Base-by-base conservation (phyloP, 352 stramenopile genomes). In the Globisporangium echinulatum region DNA sequence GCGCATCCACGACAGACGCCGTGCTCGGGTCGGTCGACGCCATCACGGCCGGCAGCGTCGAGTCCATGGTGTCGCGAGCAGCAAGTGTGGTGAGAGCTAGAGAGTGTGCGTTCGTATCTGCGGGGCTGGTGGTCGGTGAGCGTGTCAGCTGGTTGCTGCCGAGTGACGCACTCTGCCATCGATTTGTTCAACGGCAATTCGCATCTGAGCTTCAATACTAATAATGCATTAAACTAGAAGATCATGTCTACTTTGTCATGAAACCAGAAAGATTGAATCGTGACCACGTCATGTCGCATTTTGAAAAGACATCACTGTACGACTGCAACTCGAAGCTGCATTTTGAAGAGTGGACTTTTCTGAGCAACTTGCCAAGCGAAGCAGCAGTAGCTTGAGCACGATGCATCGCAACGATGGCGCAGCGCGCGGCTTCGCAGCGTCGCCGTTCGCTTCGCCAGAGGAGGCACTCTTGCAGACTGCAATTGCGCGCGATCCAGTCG, bases 11-110 rank as follows among this genome's bases (percentile, higher is more conserved):
- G 8, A 17, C 19, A 11, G 17, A 15, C 9, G 37, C 43, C 8
- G 52, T 46, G 25, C 39, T 40, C 19, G 59, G 15, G 10, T 47
- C 59, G 13, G 49, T 19, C 40, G 59, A 53, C 37, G 47, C 52
- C 33, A 56, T 49, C 15, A 51, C 59, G n/a, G 53, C 47, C n/a
- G 60, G 60, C 8, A 66, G 60, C 49, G 60, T 56, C 47, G 60
- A 57, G 49, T 66, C 60, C 42, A 59, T 66, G 40, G 37, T 19
- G 25, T 33, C 25, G 25, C 25, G 25, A 33, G 25, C 25, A 33
- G 25, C 25, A 33, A 33, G 25, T 33, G 25, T 33, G 25, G 25
- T 3, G 25, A 33, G 25, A n/a, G 52, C 49, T 37, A 37, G 52
- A 10, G 48, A 6, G n/a, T 15, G 52, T 37, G 52, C 50, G 37